Evolutionary conservation across 805 yeast genomes (phyloP).

Genomic region (Wilhelminamyces savonicus): DNA sequence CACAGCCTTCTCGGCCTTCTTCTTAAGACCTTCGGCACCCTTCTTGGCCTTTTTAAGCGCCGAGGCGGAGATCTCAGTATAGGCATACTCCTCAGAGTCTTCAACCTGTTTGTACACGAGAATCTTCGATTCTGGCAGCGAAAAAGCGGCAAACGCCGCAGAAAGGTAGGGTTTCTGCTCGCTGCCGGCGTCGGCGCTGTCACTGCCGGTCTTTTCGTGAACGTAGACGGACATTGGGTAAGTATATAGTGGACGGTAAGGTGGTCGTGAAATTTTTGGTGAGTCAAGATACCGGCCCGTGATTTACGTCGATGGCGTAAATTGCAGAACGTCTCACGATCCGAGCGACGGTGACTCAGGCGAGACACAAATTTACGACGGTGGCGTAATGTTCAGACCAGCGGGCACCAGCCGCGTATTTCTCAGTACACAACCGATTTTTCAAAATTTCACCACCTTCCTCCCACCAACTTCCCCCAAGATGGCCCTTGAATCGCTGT

Average conservation of each 20-base stretch:
- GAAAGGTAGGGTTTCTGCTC: constrained; percentile 68
- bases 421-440: too few species aligned
- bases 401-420: too few species aligned
- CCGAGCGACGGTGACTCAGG: too few species aligned
- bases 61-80: constrained; percentile 75
- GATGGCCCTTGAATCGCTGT: constrained; percentile 65
- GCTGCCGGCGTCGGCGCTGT: constrained; percentile 59
- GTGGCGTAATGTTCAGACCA: too few species aligned
- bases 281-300: too few species aligned
- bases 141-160: constrained; percentile 73
- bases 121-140: constrained; percentile 47
- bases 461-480: too few species aligned
- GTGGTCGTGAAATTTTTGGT: background rate
- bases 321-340: constrained; percentile 1
- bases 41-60: constrained; percentile 95
- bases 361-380: too few species aligned
- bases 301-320: constrained; percentile 2
- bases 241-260: too few species aligned
- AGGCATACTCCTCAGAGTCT: constrained; percentile 46
- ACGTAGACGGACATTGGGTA: constrained; percentile 44
- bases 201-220: constrained; percentile 68
- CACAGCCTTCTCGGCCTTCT: constrained; percentile 66
- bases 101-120: constrained; percentile 57
- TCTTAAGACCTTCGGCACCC: constrained; percentile 87
- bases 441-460: constrained; percentile 3